Evolutionary conservation across 2,329 filamentous ascomycete genomes (phyloP), one percentile per base, ranked within the genome.

Genomic region (Teratosphaeria destructans): DNA sequence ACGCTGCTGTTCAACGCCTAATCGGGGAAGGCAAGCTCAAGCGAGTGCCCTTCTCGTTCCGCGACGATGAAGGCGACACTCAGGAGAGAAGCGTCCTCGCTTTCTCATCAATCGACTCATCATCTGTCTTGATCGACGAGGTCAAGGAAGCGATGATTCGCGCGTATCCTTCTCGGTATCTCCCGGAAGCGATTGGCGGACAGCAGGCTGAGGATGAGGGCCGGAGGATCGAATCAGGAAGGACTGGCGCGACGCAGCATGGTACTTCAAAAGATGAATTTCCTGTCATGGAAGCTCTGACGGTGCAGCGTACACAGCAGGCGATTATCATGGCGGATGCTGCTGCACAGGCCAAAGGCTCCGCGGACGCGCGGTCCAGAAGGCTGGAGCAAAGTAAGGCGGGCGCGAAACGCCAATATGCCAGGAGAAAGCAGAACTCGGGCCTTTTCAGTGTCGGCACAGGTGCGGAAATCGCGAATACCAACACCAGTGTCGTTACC

Each of bases 31-130:
- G 79, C 11, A 80, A 78, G 58, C 69, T 86, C 49, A 79, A 78
- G 54, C 79, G 80, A 61, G 68, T 82, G 54, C 77, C 72, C 1
- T 84, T 84, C 66, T 75, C 74, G 16, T 82, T 81, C 63, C 75
- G 72, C 60, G 75, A 77, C 19, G 72, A 68, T 34, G 77, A 77
- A 59, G 80, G 80, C 1, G 66, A 76, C 4, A 76, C 77, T 65
- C 73, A 79, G 19, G 79, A 74, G n/a, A 81, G 77, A 58, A 75
- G 72, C 5, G 76, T 86, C 16, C 65, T 85, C 32, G 75, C 75
- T 11, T 74, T 77, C 55, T 74, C 78, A 23, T 72, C 78, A 1
- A 71, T 83, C 37, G 68, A 74, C 6, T 69, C 78, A 6, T 72
- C 74, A 12, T 76, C 78, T 54, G 72, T 75, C 2, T 62, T 75